These are phyloP conservation scores for Xylaria multiplex DNA, from an alignment of 2,329 filamentous ascomycete species.

Conservation along the genomic window DNA sequence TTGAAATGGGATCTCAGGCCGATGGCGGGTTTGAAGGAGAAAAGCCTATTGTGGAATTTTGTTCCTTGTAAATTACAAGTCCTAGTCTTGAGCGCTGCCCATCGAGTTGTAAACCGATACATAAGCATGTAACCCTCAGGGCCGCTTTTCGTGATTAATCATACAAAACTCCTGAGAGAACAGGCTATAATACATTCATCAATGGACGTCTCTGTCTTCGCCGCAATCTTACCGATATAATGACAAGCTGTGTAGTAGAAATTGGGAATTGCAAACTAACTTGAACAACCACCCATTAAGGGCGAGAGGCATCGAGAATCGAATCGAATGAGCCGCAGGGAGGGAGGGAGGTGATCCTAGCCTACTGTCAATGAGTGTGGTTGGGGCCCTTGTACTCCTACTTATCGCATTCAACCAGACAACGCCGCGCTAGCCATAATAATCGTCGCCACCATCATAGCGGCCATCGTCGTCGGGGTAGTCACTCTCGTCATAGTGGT, in stretches of 20 bases:
- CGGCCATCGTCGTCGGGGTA: background rate
- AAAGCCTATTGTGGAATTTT: background rate
- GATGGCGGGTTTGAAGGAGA: background rate
- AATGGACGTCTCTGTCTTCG: background rate
- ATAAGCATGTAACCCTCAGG: background rate
- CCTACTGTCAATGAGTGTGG: conserved; percentile 34
- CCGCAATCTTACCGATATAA: no score
- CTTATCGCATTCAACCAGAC: conserved; percentile 49
- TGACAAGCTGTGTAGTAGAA: background rate
- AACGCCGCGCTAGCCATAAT: conserved; percentile 21
- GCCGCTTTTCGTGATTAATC: background rate
- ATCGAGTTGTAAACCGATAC: background rate
- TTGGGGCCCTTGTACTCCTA: conserved; percentile 46
- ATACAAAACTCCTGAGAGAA: background rate
- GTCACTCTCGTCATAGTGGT: no score
- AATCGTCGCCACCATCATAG: conserved; percentile 33
- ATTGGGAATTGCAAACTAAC: background rate
- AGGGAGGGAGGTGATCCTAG: background rate
- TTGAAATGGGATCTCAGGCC: background rate
- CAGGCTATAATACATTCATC: background rate
- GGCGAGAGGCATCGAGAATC: background rate
- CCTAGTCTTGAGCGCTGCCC: background rate
- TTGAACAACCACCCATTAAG: background rate
- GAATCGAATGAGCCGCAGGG: background rate
- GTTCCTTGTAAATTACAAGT: background rate